Percentiles rank a stretch among this genome's conserved stretches.
These are phyloP conservation scores for Actinomortierella ambigua DNA, from an alignment of 371 early-diverging fungal species.

Conservation along the genomic window DNA sequence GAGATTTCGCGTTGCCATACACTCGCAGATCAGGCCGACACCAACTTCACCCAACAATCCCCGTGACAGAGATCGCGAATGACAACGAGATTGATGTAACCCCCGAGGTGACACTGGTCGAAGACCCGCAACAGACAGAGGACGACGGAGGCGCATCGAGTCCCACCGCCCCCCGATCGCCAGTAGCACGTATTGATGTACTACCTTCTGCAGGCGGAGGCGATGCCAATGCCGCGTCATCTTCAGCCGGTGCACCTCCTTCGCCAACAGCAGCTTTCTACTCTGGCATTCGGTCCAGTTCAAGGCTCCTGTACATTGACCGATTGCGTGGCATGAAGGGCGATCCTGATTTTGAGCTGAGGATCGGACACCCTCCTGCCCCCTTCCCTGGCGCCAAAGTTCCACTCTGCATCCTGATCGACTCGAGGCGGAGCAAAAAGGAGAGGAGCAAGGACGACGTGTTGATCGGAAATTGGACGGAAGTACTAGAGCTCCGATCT, in stretches of 20 bases:
- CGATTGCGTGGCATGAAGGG: too few species aligned
- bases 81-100: slow-evolving; percentile 44
- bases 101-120: slow-evolving; percentile 36
- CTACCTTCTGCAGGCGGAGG: too few species aligned
- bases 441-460: slow-evolving; percentile 22
- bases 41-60: slow-evolving; percentile 24
- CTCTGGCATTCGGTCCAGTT: too few species aligned
- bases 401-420: slow-evolving; percentile 33
- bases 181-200: too few species aligned
- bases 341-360: neutral
- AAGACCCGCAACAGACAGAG: slow-evolving; percentile 4
- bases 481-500: slow-evolving; percentile 13
- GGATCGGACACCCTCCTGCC: slow-evolving; percentile 26
- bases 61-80: slow-evolving; percentile 4
- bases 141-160: too few species aligned
- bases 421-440: slow-evolving; percentile 2
- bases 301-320: too few species aligned
- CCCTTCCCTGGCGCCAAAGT: slow-evolving; percentile 36
- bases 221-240: too few species aligned
- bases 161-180: too few species aligned
- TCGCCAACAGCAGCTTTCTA: too few species aligned
- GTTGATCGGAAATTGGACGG: slow-evolving; percentile 28
- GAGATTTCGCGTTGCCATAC: slow-evolving; percentile 8
- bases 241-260: too few species aligned
- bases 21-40: slow-evolving; percentile 15